A percentile compares a stretch with the other conserved stretches of the same genome.
Conservation (phyloP, 805 yeast species). For the Candida quercuum region DNA sequence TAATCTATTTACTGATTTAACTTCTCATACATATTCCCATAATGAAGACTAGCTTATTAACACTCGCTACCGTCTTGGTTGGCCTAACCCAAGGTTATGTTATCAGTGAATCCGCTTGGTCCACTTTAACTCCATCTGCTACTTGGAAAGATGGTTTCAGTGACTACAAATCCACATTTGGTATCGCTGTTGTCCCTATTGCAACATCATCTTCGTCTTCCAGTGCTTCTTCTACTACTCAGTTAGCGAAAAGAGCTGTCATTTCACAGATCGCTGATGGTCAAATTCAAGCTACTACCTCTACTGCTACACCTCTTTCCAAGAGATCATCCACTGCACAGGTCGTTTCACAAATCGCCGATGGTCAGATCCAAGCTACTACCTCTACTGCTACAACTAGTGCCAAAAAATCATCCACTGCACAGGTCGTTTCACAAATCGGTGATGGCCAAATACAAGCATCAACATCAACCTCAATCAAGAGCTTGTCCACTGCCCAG, state of each 20-base stretch:
- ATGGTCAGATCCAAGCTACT: constrained; percentile 25
- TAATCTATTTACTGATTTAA: too few species aligned
- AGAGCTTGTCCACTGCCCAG: constrained; percentile 6
- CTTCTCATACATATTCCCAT: background rate
- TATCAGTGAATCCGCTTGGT: constrained; percentile 1
- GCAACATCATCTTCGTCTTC: background rate
- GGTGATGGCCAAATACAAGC: constrained; percentile 45
- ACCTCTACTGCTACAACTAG: constrained; percentile 8
- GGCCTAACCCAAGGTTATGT: background rate
- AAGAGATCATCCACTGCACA: background rate
- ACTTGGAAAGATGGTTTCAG: constrained; percentile 34
- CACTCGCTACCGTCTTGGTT: background rate
- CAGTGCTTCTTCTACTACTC: constrained; percentile 20
- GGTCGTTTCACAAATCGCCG: constrained; percentile 12
- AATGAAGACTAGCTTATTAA: constrained; percentile 1
- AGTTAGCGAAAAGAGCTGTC: constrained; percentile 6
- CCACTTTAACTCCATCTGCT: constrained; percentile 23
- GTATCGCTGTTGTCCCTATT: constrained; percentile 20
- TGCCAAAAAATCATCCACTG: constrained; percentile 20
- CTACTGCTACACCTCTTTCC: background rate
- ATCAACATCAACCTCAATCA: constrained; percentile 22
- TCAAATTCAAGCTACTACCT: constrained; percentile 1
- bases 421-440: constrained; percentile 35
- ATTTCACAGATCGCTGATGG: constrained; percentile 1
- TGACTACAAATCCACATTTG: constrained; percentile 44